A percentile compares a stretch with the other conserved stretches of the same genome.
Evolutionary conservation across 78 protist species (phyloP).

Genomic region (Guillardia theta): DNA sequence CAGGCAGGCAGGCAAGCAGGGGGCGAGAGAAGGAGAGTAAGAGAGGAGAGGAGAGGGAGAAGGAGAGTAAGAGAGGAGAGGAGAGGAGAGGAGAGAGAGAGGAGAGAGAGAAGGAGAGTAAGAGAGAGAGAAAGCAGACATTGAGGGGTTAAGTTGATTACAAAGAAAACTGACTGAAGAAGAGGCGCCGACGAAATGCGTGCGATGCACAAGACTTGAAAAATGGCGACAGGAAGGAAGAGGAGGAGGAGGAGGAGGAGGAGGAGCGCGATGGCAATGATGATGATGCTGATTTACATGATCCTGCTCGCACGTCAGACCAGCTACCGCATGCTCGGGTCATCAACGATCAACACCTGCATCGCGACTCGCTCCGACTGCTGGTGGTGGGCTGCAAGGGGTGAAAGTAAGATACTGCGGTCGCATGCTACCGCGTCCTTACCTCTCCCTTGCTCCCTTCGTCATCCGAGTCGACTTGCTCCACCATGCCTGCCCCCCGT

Average conservation of each 20-base stretch:
- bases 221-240: not conserved
- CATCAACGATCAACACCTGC: no score
- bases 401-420: no score
- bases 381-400: no score
- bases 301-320: no score
- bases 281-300: no score
- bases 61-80: not conserved
- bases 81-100: not conserved
- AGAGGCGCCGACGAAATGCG: not conserved
- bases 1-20: not conserved
- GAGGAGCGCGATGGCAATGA: no score
- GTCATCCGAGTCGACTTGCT: not conserved
- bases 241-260: no score
- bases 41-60: not conserved
- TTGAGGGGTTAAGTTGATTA: no score
- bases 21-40: not conserved
- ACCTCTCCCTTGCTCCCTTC: no score
- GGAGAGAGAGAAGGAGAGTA: not conserved
- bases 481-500: not conserved
- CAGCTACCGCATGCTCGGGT: no score
- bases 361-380: no score
- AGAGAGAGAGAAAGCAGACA: not conserved
- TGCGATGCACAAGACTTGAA: not conserved
- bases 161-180: not conserved
- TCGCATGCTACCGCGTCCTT: no score